Conservation (phyloP, 2,329 filamentous ascomycete genomes). For the Neurospora sp. region DNA sequence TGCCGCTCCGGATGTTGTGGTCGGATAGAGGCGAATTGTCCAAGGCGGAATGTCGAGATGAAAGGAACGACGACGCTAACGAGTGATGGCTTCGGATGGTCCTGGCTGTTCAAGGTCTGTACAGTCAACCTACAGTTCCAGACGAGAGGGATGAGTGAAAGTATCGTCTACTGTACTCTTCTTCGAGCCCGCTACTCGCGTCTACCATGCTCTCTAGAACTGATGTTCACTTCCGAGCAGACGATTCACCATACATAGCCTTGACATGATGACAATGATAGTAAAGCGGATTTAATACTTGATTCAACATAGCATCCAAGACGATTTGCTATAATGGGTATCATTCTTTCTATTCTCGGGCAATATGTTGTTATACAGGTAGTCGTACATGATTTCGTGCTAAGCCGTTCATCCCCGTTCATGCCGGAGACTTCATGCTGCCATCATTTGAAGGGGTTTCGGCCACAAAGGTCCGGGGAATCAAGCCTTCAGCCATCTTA, state of each 20-base stretch:
- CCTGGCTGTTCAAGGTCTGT: neutral
- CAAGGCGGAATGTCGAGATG: neutral
- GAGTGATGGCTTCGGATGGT: neutral
- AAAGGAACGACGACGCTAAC: neutral
- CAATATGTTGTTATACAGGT: neutral
- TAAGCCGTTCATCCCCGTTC: neutral
- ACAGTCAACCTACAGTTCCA: neutral
- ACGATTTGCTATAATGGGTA: neutral
- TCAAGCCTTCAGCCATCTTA: constrained; percentile 59
- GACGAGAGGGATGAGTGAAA: neutral
- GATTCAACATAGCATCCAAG: neutral
- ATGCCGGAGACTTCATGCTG: constrained; percentile 32
- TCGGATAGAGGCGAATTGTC: neutral
- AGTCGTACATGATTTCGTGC: neutral
- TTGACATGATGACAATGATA: neutral
- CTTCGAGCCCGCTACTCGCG: neutral
- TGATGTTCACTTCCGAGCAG: neutral
- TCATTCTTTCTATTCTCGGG: neutral
- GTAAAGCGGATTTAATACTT: neutral
- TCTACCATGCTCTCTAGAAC: neutral
- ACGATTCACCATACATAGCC: neutral
- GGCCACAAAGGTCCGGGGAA: constrained; percentile 46
- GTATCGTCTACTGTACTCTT: neutral
- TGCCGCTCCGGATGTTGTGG: neutral
- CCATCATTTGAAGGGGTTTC: constrained; percentile 30